phyloP scores from a whole-genome alignment of 306 rosid genomes.

The Fagus crenata region DNA sequence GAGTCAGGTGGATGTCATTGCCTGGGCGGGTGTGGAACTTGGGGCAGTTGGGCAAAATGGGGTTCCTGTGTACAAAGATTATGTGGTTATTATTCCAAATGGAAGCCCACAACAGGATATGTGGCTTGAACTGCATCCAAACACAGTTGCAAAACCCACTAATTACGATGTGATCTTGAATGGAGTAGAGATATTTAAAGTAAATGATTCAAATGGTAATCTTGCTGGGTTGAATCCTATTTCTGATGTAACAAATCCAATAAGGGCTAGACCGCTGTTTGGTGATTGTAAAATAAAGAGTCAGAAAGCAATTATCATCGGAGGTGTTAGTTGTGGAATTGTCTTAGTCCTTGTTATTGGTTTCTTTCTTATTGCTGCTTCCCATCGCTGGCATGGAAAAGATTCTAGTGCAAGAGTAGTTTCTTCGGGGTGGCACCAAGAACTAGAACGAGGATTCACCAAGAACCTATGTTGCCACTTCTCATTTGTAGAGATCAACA shows the following conservation, averaged over 20 bases:
- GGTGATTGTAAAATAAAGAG: constrained; percentile 47
- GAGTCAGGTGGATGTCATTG: constrained; percentile 51
- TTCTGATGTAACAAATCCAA: constrained; percentile 50
- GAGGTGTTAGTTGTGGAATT: constrained; percentile 63
- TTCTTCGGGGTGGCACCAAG: constrained; percentile 34
- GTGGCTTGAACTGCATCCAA: constrained; percentile 71
- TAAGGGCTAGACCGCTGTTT: constrained; percentile 36
- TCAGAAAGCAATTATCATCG: constrained; percentile 54
- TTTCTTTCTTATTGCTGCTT: constrained; percentile 45
- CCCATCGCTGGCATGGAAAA: background rate
- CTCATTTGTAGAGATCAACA: too few relatives aligned
- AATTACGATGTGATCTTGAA: constrained; percentile 62
- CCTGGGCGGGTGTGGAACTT: constrained; percentile 4
- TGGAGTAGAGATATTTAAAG: constrained; percentile 83
- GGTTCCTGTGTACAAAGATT: constrained; percentile 61
- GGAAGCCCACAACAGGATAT: constrained; percentile 68
- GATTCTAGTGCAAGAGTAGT: constrained; percentile 58
- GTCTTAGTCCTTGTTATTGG: constrained; percentile 58
- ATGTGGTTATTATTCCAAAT: constrained; percentile 50
- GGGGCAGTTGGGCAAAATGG: constrained; percentile 20
- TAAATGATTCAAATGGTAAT: constrained; percentile 52
- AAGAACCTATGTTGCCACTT: constrained; percentile 18
- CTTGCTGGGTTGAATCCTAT: constrained; percentile 76
- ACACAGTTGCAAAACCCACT: constrained; percentile 23
- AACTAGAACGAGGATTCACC: constrained; percentile 78